These are phyloP conservation scores for Eucalyptus sp. DNA, from an alignment of 345 rosid genomes.

Conservation along the genomic window DNA sequence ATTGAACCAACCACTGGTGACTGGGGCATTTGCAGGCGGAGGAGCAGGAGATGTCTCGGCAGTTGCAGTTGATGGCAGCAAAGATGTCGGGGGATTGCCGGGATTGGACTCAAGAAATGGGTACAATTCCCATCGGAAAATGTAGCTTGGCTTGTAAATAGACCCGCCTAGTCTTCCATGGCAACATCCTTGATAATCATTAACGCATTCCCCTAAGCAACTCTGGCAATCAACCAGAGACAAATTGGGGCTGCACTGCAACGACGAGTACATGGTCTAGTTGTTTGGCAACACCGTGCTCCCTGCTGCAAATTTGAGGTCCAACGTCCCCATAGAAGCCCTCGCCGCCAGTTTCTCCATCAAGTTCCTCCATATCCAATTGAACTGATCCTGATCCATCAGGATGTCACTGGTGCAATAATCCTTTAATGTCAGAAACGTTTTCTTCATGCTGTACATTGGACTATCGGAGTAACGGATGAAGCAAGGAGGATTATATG, in stretches of 20 bases:
- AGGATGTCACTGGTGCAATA: no score
- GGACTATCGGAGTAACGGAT: no score
- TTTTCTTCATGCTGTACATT: no score
- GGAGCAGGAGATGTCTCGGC: not conserved
- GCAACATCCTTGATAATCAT: not conserved
- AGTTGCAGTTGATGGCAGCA: not conserved
- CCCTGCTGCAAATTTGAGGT: no score
- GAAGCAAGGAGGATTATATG: no score
- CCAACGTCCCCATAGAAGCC: no score
- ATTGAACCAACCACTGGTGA: not conserved
- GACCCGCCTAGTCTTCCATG: not conserved
- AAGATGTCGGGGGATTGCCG: rapidly evolving
- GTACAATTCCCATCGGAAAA: not conserved
- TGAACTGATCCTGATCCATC: no score
- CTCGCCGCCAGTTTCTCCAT: no score
- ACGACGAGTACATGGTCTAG: not conserved
- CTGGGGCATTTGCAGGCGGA: not conserved
- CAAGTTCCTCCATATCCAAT: no score
- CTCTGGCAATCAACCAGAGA: not conserved
- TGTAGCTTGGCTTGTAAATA: not conserved
- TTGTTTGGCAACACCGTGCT: no score
- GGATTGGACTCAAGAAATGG: not conserved
- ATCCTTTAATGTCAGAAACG: no score
- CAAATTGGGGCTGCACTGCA: not conserved
- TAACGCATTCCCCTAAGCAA: not conserved